Evolutionary conservation across 2,329 filamentous ascomycete genomes (phyloP), one percentile per base, ranked within the genome.

Genomic region (Phialemoniopsis sp.): DNA sequence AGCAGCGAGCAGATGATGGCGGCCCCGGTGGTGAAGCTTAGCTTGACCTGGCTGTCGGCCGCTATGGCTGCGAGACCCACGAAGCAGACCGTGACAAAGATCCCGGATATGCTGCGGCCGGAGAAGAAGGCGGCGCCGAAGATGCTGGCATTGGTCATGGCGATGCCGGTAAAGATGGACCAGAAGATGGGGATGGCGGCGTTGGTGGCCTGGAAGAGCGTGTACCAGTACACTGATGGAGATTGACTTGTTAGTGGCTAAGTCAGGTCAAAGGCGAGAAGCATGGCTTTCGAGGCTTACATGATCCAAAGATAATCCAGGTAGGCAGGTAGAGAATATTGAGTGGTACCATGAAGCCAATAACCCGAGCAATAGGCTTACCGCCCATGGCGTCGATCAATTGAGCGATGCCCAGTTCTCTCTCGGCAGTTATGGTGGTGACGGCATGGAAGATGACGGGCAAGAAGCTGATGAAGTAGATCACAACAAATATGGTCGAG

Each of bases 371-470:
- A 78, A 62, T 91, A 87, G 9, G 85, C 80, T 53, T 88, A 73
- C 87, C 88, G 94, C 32, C 78, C 88, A 95, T 95, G 39, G 88
- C 85, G 61, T 96, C 90, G 32, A 96, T 80, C 19, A 96, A 70
- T 46, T 89, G 87, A 5, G 87, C 87, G 76, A 95, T 93, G 42
- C 89, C 90, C 13, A 81, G 71, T 65, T 96, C 90, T 40, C 90
- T 73, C 63, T 96, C 90, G 3, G 82, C 80, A 8, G 90, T 89
- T 57, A 95, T 83, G 51, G 90, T 81, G 8, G 90, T 90, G 1
- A 88, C 87, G 41, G 95, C 70, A 53, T 96, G 89, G 57, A 95
- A 96, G 29, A 83, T 84, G 19, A 95, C 76, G 40, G 87, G 88
- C 34, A 93, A 81, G 40, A 93, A 75, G 16, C 82, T 84, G 37